Percentiles rank a stretch among this genome's conserved stretches.
phyloP scores from a whole-genome alignment of 2,329 filamentous ascomycete genomes.

The Ascochyta koolunga region DNA sequence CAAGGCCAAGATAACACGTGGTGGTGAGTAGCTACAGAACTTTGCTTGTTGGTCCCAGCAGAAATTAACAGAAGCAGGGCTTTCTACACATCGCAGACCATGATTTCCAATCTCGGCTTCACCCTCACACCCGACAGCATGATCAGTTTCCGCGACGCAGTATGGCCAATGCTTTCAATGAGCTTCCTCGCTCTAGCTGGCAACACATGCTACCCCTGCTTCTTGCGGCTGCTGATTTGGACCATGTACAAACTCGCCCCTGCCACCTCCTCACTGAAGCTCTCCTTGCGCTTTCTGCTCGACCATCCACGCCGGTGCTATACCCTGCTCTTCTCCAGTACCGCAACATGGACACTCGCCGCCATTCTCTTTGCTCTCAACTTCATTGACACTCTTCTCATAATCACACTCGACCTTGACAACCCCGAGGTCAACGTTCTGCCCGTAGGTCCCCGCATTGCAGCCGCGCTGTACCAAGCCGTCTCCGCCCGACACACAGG shows the following conservation, averaged over 20 bases:
- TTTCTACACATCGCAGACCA: conserved; percentile 55
- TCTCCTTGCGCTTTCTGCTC: conserved; percentile 62
- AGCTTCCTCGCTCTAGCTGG: conserved; percentile 58
- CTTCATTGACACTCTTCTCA: conserved; percentile 51
- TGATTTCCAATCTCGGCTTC: conserved; percentile 59
- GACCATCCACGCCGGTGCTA: conserved; percentile 67
- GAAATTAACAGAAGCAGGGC: conserved; percentile 9
- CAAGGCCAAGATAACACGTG: conserved; percentile 54
- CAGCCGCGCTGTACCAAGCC: conserved; percentile 65
- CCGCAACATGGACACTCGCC: conserved; percentile 63
- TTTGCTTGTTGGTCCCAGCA: no score
- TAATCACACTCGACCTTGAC: conserved; percentile 49
- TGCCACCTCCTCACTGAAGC: conserved; percentile 42
- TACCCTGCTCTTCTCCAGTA: conserved; percentile 65
- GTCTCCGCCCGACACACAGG: conserved; percentile 56
- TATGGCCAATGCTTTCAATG: conserved; percentile 56
- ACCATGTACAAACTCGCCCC: conserved; percentile 55
- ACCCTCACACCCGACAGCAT: conserved; percentile 64
- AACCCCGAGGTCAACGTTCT: conserved; percentile 57
- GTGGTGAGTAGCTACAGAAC: conserved; percentile 50
- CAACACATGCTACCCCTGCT: conserved; percentile 63
- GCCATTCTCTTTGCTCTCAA: conserved; percentile 59
- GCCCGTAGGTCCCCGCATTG: conserved; percentile 53
- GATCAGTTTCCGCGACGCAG: conserved; percentile 59
- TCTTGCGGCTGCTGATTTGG: conserved; percentile 65